A percentile compares a stretch with the other conserved stretches of the same genome.
Evolutionary conservation across 2,329 filamentous ascomycete species (phyloP).

Genomic region (Colletotrichum aenigma): DNA sequence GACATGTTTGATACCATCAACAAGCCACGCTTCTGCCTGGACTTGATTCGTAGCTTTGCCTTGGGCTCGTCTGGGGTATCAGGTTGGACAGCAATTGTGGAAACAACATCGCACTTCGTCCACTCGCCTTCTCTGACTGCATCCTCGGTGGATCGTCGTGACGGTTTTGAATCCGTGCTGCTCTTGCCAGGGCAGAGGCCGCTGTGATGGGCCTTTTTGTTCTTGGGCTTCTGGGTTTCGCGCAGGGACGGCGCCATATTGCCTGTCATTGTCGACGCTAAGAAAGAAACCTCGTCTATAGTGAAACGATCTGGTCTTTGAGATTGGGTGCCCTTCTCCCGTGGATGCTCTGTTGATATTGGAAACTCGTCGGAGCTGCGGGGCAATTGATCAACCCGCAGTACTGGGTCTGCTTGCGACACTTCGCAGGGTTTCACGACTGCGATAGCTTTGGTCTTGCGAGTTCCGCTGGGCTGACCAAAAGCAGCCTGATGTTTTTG

Average conservation of each 20-base stretch:
- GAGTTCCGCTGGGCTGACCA: background rate
- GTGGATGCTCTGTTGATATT: background rate
- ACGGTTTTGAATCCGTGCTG: background rate
- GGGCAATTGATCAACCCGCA: background rate
- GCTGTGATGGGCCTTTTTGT: background rate
- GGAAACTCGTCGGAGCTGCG: background rate
- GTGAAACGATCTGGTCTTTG: background rate
- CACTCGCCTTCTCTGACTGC: background rate
- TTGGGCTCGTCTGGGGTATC: slow-evolving; percentile 27
- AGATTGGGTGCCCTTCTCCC: background rate
- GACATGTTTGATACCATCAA: slow-evolving; percentile 50
- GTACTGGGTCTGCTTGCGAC: background rate
- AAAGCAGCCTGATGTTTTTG: background rate
- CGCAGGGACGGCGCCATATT: background rate
- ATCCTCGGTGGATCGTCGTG: background rate
- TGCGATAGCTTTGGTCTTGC: background rate
- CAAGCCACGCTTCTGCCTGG: slow-evolving; percentile 51
- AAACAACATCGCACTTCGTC: background rate
- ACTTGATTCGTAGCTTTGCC: slow-evolving; percentile 51
- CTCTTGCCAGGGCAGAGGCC: background rate
- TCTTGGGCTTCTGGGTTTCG: background rate
- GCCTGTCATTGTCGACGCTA: background rate
- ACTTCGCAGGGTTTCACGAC: background rate
- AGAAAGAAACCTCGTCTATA: background rate
- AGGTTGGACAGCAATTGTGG: too few relatives aligned